Base-by-base conservation (phyloP, 2,329 filamentous ascomycete species). In the Ascosphaera apis region DNA sequence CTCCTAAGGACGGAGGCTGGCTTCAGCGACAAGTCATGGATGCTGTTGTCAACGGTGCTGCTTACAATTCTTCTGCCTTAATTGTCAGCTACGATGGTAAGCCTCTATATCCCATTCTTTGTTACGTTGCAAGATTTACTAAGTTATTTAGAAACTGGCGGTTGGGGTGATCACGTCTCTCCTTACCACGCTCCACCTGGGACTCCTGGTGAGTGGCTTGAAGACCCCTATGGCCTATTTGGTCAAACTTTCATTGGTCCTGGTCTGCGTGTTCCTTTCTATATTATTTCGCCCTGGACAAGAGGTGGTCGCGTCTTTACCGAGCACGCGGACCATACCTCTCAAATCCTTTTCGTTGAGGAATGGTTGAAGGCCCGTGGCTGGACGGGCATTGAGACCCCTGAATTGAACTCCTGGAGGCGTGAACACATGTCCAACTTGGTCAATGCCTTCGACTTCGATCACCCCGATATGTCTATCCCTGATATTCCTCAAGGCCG, bases 241-340 rank as follows among this genome's bases (percentile, higher is more conserved):
- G 57, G 58, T n/a, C 43, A 61, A 15, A 51, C 58, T 15, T 60
- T 53, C 38, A 53, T 52, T 9, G 60, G 60, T 3, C 60, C 60
- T 27, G 53, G 52, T 45, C 13, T 34, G 44, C 62, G 66, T 5
- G 52, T 68, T 2, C 65, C 65, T 0, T 63, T 68, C 40, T 63
- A 63, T 42, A 66, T 69, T 47, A 55, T 69, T 37, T 68, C 65
- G 0, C 65, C 65, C 0, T 69, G 62, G 57, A 69, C 65, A 0
- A 61, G 65, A 11, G 61, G 62, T 8, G 61, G 60, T 6, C 57
- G 63, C 15, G 63, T 69, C 2, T 67, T 65, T 41, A 65, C 62
- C 1, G 65, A 68, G 44, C 61, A 63, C 31, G 55, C 59, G 3
- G 66, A 69, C 43, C 66, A 69, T 47, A 66, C 57, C 41, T 68